A percentile compares a stretch with the other conserved stretches of the same genome.
Conservation (phyloP, 129 eudicot genomes). For the Flaveria ramosissima region DNA sequence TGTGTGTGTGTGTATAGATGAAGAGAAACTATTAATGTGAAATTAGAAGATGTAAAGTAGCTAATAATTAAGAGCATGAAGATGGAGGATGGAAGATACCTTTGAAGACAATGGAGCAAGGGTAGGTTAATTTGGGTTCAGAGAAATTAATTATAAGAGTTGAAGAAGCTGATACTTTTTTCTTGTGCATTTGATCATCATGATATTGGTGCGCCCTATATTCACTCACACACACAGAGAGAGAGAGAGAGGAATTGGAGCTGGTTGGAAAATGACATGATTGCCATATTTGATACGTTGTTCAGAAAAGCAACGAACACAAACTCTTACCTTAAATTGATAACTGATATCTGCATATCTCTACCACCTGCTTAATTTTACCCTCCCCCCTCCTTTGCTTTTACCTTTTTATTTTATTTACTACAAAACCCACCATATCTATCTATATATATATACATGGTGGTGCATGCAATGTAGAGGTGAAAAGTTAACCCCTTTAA, state of each 20-base stretch:
- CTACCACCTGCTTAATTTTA: neutral
- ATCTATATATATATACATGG: too few relatives aligned
- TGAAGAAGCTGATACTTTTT: too few relatives aligned
- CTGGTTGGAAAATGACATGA: constrained; percentile 32
- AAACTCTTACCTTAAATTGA: constrained; percentile 24
- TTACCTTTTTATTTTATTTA: neutral
- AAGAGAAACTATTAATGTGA: neutral
- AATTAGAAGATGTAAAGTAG: constrained; percentile 17
- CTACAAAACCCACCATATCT: neutral
- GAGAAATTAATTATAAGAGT: too few relatives aligned
- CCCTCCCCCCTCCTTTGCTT: constrained; percentile 10
- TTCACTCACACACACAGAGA: neutral
- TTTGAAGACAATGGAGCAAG: constrained; percentile 5
- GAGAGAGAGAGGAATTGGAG: constrained; percentile 1
- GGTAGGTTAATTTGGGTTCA: too few relatives aligned
- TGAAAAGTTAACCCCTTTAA: too few relatives aligned
- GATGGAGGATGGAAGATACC: neutral
- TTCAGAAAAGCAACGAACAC: constrained; percentile 30
- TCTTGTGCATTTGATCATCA: neutral
- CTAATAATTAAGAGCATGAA: neutral
- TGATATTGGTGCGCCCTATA: neutral
- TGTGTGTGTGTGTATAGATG: neutral
- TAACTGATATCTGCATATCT: constrained; percentile 28
- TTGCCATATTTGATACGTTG: constrained; percentile 27
- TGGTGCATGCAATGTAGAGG: neutral